phyloP scores from a whole-genome alignment of 2,329 filamentous ascomycete genomes.

The Exophiala calicioides region DNA sequence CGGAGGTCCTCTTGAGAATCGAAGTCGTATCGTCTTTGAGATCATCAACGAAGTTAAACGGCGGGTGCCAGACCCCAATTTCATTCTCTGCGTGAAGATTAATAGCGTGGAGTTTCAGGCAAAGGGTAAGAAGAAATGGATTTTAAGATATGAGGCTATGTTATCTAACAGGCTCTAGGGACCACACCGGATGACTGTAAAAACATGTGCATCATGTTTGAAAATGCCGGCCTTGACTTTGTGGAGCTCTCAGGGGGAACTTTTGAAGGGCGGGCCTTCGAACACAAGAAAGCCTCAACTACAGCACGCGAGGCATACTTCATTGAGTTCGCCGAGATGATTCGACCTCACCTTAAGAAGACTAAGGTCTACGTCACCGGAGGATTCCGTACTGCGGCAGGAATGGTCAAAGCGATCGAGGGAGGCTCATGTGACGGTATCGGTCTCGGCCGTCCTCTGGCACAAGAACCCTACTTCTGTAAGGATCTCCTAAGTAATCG shows the following conservation, averaged over 20 bases:
- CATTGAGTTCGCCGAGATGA: constrained; percentile 30
- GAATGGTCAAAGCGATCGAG: constrained; percentile 27
- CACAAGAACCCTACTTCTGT: constrained; percentile 25
- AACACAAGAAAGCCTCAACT: constrained; percentile 28
- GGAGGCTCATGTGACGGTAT: constrained; percentile 23
- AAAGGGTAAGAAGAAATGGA: too few species aligned
- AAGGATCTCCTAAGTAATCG: constrained; percentile 26
- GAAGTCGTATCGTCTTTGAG: constrained; percentile 61
- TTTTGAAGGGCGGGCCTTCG: constrained; percentile 26
- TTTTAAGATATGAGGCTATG: too few species aligned
- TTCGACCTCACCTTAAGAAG: constrained; percentile 27
- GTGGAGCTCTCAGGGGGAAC: constrained; percentile 30
- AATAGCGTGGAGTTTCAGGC: constrained; percentile 41
- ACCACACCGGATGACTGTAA: constrained; percentile 26
- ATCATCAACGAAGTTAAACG: constrained; percentile 44
- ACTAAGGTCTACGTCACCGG: constrained; percentile 30
- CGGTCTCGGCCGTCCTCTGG: constrained; percentile 27
- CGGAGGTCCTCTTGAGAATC: constrained; percentile 66
- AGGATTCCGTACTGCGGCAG: constrained; percentile 22
- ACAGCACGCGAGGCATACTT: constrained; percentile 27
- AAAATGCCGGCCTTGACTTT: constrained; percentile 28
- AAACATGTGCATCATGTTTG: constrained; percentile 24
- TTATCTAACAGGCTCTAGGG: too few species aligned
- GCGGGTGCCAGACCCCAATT: constrained; percentile 32
- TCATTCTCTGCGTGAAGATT: constrained; percentile 59